phyloP scores from a whole-genome alignment of 495 filamentous ascomycete species.

The Cercophora newfieldiana region DNA sequence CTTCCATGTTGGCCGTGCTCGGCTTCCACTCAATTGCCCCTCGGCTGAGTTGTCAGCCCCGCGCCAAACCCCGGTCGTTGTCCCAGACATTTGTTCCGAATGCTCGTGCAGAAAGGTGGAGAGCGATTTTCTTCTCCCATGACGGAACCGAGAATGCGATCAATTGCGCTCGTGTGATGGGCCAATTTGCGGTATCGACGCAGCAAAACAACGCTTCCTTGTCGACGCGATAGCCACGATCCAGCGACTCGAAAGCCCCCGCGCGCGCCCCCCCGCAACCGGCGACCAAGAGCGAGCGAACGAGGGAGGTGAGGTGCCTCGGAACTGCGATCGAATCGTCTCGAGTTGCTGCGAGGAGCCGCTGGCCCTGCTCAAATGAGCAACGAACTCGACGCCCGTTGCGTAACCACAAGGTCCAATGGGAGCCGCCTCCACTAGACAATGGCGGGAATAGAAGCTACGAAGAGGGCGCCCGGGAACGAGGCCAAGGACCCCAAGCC shows the following conservation, averaged over 20 bases:
- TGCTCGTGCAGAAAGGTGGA: constrained; percentile 13
- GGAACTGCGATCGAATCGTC: constrained; percentile 37
- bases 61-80: neutral
- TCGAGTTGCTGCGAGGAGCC: constrained; percentile 48
- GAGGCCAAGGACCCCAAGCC: constrained; percentile 52
- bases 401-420: constrained; percentile 54
- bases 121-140: constrained; percentile 22
- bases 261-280: constrained; percentile 12
- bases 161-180: constrained; percentile 14
- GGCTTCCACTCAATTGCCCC: too few relatives aligned
- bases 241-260: neutral
- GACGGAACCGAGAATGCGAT: constrained; percentile 13
- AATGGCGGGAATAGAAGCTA: constrained; percentile 43
- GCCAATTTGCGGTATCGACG: neutral
- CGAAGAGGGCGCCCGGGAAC: constrained; percentile 50
- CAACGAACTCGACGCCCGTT: constrained; percentile 49
- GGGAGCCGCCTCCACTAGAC: constrained; percentile 42
- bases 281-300: constrained; percentile 3
- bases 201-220: neutral
- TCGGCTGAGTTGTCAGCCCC: neutral
- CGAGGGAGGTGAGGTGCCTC: constrained; percentile 21
- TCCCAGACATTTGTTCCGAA: neutral
- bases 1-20: neutral
- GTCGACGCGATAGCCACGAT: constrained; percentile 14
- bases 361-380: constrained; percentile 49